These are phyloP conservation scores for Cymbopogon citratus DNA, from an alignment of 176 grass and related monocot genomes.

Conservation along the genomic window DNA sequence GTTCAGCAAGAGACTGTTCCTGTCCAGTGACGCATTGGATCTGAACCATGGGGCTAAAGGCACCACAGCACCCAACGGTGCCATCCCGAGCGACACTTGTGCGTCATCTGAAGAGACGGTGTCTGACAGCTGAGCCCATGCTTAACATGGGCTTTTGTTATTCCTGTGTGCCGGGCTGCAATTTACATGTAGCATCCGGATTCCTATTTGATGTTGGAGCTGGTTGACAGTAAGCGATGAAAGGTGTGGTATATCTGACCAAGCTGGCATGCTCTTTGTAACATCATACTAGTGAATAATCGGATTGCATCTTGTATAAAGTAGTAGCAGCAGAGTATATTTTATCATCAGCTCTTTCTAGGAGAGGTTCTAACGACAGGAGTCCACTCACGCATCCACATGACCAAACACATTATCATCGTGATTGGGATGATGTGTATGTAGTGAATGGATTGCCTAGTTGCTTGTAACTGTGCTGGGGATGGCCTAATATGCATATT, in stretches of 20 bases:
- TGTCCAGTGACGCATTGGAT: constrained; percentile 27
- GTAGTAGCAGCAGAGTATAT: background rate
- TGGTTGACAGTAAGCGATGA: background rate
- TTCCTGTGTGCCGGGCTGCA: background rate
- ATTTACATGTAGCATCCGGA: background rate
- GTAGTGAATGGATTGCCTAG: background rate
- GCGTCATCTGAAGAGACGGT: constrained; percentile 68
- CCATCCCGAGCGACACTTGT: constrained; percentile 32
- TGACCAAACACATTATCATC: background rate
- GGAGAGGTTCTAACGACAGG: background rate
- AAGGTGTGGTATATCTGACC: background rate
- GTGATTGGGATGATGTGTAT: background rate
- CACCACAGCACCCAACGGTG: constrained; percentile 13
- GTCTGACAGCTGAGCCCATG: constrained; percentile 45
- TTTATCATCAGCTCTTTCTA: background rate
- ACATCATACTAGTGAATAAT: background rate
- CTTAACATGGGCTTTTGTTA: background rate
- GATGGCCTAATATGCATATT: background rate
- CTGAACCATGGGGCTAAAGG: constrained; percentile 27
- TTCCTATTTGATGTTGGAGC: background rate
- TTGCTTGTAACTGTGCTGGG: background rate
- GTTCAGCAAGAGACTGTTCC: constrained; percentile 37
- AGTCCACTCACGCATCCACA: background rate
- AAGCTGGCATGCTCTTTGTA: background rate
- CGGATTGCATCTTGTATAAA: background rate